Percentiles rank a stretch among this genome's conserved stretches.
Conservation (phyloP, 805 yeast species). For the Candida tallmaniae region DNA sequence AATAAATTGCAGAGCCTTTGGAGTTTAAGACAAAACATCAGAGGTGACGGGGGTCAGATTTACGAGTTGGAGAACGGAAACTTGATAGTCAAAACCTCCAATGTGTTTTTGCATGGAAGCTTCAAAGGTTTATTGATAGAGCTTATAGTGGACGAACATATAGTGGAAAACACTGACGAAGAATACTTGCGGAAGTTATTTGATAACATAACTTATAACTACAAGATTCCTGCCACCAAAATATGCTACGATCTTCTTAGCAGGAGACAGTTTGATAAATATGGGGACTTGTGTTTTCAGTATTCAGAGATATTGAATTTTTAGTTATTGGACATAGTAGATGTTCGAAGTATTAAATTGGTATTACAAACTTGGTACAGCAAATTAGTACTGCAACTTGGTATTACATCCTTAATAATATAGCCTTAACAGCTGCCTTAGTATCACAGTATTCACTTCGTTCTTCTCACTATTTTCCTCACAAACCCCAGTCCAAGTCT, state of each 20-base stretch:
- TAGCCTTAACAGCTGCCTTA: too few species aligned
- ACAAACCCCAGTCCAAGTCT: too few species aligned
- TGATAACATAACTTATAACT: slow-evolving; percentile 22
- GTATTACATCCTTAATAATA: too few species aligned
- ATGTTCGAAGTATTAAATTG: too few species aligned
- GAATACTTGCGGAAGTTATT: slow-evolving; percentile 18
- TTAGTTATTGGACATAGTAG: too few species aligned
- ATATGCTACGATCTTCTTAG: slow-evolving; percentile 30
- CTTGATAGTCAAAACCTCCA: slow-evolving; percentile 58
- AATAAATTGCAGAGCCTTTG: slow-evolving; percentile 65
- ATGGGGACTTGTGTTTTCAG: slow-evolving; percentile 39
- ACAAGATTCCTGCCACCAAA: slow-evolving; percentile 38
- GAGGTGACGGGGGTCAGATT: slow-evolving; percentile 71
- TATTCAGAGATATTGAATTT: slow-evolving; percentile 39
- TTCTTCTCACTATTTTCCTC: too few species aligned
- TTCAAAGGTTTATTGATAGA: slow-evolving; percentile 69
- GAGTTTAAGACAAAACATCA: slow-evolving; percentile 62
- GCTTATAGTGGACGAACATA: slow-evolving; percentile 34
- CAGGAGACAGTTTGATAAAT: slow-evolving; percentile 20
- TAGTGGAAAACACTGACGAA: slow-evolving; percentile 11
- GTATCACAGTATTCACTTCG: too few species aligned
- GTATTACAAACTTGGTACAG: too few species aligned
- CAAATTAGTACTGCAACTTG: too few species aligned
- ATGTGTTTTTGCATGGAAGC: slow-evolving; percentile 68
- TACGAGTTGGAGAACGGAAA: slow-evolving; percentile 53